Evolutionary conservation across 2,329 filamentous ascomycete genomes (phyloP).

Genomic region (Epichloe bromicola): DNA sequence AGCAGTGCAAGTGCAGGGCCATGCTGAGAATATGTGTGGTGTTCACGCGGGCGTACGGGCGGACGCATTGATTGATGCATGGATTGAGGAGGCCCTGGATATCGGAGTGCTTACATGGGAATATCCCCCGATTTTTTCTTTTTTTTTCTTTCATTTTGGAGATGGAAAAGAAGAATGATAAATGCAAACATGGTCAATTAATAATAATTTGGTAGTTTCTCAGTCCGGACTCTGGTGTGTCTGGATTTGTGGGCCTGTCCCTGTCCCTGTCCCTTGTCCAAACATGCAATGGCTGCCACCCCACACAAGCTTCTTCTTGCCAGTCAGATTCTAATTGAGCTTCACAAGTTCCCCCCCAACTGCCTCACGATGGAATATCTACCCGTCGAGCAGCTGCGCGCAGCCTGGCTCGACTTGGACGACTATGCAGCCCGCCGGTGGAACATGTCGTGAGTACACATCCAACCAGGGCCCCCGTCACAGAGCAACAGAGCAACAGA

Average conservation of each 20-base stretch:
- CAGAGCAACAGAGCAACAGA: too few relatives aligned
- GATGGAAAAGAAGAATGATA: conserved; percentile 2
- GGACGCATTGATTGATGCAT: neutral
- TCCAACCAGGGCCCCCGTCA: neutral
- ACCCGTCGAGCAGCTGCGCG: conserved; percentile 2
- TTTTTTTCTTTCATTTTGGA: conserved; percentile 2
- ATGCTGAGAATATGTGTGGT: conserved; percentile 12
- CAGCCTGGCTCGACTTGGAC: conserved; percentile 3
- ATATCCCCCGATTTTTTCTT: neutral
- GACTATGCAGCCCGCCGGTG: conserved; percentile 1
- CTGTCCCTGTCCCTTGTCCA: too few relatives aligned
- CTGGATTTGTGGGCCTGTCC: too few relatives aligned
- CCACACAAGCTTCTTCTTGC: neutral
- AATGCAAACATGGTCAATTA: neutral
- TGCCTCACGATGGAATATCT: neutral
- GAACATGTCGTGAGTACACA: conserved; percentile 6
- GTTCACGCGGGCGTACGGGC: conserved; percentile 9
- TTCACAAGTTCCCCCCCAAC: too few relatives aligned
- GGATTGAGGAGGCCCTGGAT: conserved; percentile 6
- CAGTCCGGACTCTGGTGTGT: neutral
- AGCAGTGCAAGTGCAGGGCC: neutral
- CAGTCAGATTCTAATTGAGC: neutral
- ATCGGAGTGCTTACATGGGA: conserved; percentile 5
- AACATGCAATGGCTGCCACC: neutral
- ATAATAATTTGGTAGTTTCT: too few relatives aligned